Evolutionary conservation across 208 protist species (phyloP).

Genomic region (Wallacemonas sp.): DNA sequence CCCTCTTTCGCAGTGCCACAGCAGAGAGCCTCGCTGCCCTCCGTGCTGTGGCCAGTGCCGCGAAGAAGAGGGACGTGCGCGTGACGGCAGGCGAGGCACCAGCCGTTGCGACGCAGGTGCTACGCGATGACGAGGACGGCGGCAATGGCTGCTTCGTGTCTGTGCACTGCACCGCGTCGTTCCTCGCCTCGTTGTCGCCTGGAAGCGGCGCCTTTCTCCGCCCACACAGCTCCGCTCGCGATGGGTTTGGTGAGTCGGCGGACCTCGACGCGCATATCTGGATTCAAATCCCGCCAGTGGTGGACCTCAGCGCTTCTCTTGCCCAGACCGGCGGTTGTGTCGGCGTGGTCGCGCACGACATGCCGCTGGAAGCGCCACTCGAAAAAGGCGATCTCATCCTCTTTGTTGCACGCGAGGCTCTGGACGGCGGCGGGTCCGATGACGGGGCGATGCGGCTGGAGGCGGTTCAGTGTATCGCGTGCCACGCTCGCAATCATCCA

Average conservation of each 20-base stretch:
- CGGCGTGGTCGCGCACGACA: conserved; percentile 38
- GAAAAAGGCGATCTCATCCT: conserved; percentile 54
- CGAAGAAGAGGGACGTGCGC: background rate
- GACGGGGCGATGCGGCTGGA: background rate
- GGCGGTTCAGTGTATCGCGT: conserved; percentile 24
- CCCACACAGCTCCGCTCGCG: background rate
- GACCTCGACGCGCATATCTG: conserved; percentile 25
- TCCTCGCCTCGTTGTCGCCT: background rate
- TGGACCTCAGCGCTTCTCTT: conserved; percentile 33
- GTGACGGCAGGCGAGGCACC: background rate
- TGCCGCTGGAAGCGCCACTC: conserved; percentile 43
- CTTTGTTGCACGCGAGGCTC: conserved; percentile 24
- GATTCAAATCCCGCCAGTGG: conserved; percentile 35
- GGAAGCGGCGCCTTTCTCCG: conserved; percentile 5
- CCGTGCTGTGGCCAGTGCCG: background rate
- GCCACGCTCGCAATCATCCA: conserved; percentile 16
- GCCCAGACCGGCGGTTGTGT: conserved; percentile 34
- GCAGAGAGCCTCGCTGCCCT: background rate
- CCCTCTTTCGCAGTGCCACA: background rate
- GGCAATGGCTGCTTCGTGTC: background rate
- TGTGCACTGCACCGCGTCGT: background rate
- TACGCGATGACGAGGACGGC: background rate
- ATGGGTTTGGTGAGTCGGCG: conserved; percentile 10
- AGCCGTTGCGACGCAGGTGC: background rate
- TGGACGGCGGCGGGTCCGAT: background rate